Evolutionary conservation across 75 land plant species (phyloP), one percentile per base, ranked within the genome.

Genomic region (Picea glauca): DNA sequence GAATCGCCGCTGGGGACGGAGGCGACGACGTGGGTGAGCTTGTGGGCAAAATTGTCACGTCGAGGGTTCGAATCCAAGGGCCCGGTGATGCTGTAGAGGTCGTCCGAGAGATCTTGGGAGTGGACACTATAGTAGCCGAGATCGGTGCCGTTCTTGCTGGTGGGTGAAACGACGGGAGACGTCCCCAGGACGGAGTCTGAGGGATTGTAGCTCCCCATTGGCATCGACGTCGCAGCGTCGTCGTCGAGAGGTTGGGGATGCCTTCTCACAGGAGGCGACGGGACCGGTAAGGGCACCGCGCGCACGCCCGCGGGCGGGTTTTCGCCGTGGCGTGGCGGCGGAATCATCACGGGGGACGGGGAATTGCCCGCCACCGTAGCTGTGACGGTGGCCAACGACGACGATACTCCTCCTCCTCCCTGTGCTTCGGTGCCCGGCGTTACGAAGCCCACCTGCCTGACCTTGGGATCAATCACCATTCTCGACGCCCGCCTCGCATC

Each of bases 401-500:
- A 74, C 32, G 78, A 57, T 60, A 75, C 57, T 11, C 50, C 35
- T 21, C 3, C 35, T 46, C 38, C 58, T 9, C 65, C 20, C 57
- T 50, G 81, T 40, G 33, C 17, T 46, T 38, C 46, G 62, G 38
- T 30, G 78, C 67, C 30, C 13, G 93, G 92, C 13, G 99, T 82
- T 76, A 94, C 82, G 85, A 97, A 97, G 14, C 99, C 99, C 31
- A 97, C 98, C 68, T 93, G 95, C 13, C 99, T 95, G 75, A 97
- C 88, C 85, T 91, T 97, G n/a, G 99, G 99, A 81, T 93, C 98
- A 87, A 80, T 87, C 72, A 95, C 96, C 60, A 79, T 65, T 18
- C 96, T 85, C 20, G 84, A 62, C n/a, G 79, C 68, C n/a, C 99
- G 88, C 32, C 94, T 88, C 38, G 88, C 56, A 35, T 93, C 96